Evolutionary conservation across 2,329 filamentous ascomycete genomes (phyloP).

Genomic region (Apiospora phragmitis): DNA sequence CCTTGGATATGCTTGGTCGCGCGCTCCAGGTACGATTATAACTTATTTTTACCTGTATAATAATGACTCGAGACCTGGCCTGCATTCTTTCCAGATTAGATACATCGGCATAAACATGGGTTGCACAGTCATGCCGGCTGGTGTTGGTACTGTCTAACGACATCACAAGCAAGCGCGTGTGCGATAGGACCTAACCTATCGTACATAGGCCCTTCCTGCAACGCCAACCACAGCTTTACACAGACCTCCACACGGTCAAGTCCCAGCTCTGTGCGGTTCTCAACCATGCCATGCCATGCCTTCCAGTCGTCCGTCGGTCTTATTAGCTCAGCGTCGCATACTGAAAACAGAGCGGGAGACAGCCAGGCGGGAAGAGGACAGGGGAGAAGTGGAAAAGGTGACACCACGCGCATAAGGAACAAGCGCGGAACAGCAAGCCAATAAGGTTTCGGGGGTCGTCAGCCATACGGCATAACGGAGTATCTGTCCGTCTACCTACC

Average conservation of each 20-base stretch:
- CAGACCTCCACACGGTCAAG: background rate
- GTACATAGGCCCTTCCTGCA: background rate
- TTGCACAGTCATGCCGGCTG: background rate
- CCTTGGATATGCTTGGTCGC: background rate
- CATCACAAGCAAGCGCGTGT: background rate
- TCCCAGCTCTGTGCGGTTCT: background rate
- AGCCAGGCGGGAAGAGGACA: background rate
- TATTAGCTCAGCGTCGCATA: background rate
- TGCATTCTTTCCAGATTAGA: background rate
- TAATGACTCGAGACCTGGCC: background rate
- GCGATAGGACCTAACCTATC: background rate
- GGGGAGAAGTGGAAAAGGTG: background rate
- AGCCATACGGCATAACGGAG: constrained; percentile 2
- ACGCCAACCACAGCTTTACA: background rate
- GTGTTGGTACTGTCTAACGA: background rate
- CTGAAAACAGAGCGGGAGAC: background rate
- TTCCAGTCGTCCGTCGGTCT: background rate
- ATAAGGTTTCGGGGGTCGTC: constrained; percentile 6
- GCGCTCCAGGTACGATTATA: background rate
- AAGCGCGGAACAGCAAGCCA: background rate
- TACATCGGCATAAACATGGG: background rate
- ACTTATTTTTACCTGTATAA: background rate
- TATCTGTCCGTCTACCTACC: background rate
- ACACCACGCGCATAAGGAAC: background rate
- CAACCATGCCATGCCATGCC: background rate